Conservation (phyloP, 1,284 basidiomycete genomes). For the Irpex lacteus region DNA sequence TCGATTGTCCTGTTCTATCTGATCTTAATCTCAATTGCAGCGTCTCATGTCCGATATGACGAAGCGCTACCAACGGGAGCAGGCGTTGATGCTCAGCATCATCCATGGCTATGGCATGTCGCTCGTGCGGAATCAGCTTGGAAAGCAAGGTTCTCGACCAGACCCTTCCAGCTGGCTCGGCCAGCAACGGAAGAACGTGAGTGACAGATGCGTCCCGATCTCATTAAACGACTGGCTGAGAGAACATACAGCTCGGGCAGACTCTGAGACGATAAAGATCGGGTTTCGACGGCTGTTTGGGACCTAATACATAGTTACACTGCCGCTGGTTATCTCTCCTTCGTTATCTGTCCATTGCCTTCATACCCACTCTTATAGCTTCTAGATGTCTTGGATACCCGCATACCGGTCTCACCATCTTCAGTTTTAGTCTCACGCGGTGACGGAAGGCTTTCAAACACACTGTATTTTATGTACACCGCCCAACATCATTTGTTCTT, state of each 20-base stretch:
- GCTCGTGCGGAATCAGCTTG: slow-evolving; percentile 50
- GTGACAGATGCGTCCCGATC: slow-evolving; percentile 17
- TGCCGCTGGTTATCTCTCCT: not conserved
- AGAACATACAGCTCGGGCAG: slow-evolving; percentile 37
- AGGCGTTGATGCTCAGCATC: slow-evolving; percentile 75
- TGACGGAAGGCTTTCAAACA: not conserved
- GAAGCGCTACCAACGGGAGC: slow-evolving; percentile 69
- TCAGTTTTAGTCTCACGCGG: not conserved
- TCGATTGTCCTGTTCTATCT: slow-evolving; percentile 9
- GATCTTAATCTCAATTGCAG: slow-evolving; percentile 31
- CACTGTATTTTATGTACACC: not conserved
- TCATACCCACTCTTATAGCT: not conserved
- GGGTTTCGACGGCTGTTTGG: not conserved
- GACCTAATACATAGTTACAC: not conserved
- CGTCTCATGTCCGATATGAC: slow-evolving; percentile 52
- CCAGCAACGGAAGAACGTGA: slow-evolving; percentile 54
- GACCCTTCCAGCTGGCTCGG: slow-evolving; percentile 57
- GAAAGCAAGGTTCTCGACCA: slow-evolving; percentile 32
- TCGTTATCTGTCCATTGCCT: not conserved
- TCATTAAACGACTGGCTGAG: slow-evolving; percentile 7
- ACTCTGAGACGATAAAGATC: slow-evolving; percentile 28
- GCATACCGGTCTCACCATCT: not conserved
- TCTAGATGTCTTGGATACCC: slow-evolving; percentile 1
- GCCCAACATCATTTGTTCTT: not conserved
- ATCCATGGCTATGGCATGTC: slow-evolving; percentile 72